A percentile compares a stretch with the other conserved stretches of the same genome.
Conservation (phyloP, 805 yeast species). For the Wickerhamiella musiphila region DNA sequence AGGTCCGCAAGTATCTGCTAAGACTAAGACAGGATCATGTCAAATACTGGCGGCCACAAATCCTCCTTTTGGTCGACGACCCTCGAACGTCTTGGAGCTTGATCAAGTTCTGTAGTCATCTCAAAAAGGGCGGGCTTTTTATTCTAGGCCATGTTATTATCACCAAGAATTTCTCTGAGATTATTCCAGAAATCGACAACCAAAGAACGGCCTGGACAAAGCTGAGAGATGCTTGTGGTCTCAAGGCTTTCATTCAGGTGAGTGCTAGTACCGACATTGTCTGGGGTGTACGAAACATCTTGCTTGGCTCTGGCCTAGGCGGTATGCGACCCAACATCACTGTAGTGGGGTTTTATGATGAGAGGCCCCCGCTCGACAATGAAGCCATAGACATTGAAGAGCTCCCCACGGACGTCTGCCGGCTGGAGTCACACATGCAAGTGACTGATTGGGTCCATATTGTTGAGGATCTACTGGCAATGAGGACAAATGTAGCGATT, state of each 20-base stretch:
- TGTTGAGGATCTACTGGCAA: slow-evolving; percentile 71
- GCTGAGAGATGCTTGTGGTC: slow-evolving; percentile 54
- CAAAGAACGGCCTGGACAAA: slow-evolving; percentile 74
- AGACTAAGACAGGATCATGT: slow-evolving; percentile 81
- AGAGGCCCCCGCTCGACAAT: slow-evolving; percentile 9
- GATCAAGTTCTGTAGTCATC: slow-evolving; percentile 80
- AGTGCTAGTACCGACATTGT: slow-evolving; percentile 73
- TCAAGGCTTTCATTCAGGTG: slow-evolving; percentile 90
- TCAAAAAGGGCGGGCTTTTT: slow-evolving; percentile 90
- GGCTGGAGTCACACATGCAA: slow-evolving; percentile 50
- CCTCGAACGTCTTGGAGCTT: slow-evolving; percentile 87
- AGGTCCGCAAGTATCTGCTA: slow-evolving; percentile 77
- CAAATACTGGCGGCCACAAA: slow-evolving; percentile 97
- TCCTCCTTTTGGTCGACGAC: slow-evolving; percentile 70
- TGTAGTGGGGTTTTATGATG: slow-evolving; percentile 73
- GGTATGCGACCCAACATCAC: slow-evolving; percentile 97
- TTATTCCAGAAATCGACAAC: slow-evolving; percentile 48
- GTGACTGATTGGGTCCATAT: slow-evolving; percentile 81
- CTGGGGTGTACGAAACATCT: slow-evolving; percentile 92
- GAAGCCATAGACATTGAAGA: slow-evolving; percentile 23
- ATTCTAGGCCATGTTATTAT: slow-evolving; percentile 83
- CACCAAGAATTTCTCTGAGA: slow-evolving; percentile 39
- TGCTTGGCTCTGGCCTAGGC: slow-evolving; percentile 88
- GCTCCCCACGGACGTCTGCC: slow-evolving; percentile 66
- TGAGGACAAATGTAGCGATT: slow-evolving; percentile 85